Evolutionary conservation across 2,329 filamentous ascomycete species (phyloP), one percentile per base, ranked within the genome.

Genomic region (Fusarium illudens): DNA sequence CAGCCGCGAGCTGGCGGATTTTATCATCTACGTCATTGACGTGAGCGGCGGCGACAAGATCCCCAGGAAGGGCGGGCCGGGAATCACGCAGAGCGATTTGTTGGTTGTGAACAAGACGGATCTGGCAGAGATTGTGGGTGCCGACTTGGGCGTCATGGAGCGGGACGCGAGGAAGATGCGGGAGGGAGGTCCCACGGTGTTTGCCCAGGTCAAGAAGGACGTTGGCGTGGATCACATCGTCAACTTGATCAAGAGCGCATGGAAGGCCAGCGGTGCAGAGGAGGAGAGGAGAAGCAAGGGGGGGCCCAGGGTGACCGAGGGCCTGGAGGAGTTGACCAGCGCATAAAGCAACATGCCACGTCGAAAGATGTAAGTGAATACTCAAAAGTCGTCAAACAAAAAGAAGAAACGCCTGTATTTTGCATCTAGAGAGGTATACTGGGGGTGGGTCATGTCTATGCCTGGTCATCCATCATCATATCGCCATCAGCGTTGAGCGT

Each of bases 1-100:
- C 85, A 92, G 89, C 58, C 87, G 96, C 60, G 96, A 99, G 81
- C 84, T 99, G 70, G 96, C 96, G 2, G 96, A 99, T 79, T 99
- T 92, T 79, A 99, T 99, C 80, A 91, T 99, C 81, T 99, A 99
- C 79, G 96, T 99, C 29, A 98, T 99, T 73, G 96, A 99, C 80
- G 96, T 99, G 17, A 92, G 90, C 58, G 96, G 96, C 20, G 96
- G 96, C 12, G 96, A 99, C 80, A 99, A 99, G 86, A 91, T 99
- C 52, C 96, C 96, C 0, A 83, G 96, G 27, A 99, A 99, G 83
- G 96, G 96, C 27, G 96, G 96, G 0, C 96, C 96, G 0, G 96
- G 96, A 2, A 99, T 99, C 78, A 99, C 96, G 6, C 95, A 97
- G 82, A 96, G 92, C 73, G 96, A 99, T 76, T 78, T 99, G 78